phyloP scores from a whole-genome alignment of 208 protist genomes.

The Wallacemonas sp. region DNA sequence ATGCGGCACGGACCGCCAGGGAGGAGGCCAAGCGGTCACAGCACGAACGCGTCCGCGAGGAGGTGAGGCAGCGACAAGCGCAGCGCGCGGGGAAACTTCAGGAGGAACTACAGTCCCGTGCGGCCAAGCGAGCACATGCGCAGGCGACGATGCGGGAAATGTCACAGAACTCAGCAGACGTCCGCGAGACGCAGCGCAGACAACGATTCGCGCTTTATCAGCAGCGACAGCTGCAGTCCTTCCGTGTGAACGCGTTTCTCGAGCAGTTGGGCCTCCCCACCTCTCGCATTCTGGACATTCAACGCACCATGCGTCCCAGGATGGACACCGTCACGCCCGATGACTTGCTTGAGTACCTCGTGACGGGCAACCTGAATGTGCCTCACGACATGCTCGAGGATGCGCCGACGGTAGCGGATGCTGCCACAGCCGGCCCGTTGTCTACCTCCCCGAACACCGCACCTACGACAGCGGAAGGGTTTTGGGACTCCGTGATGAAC shows the following conservation, averaged over 20 bases:
- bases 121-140: constrained; percentile 30
- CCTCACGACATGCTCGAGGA: constrained; percentile 61
- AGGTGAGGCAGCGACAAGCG: constrained; percentile 25
- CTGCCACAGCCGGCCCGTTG: background rate
- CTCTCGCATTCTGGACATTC: constrained; percentile 42
- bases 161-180: constrained; percentile 14
- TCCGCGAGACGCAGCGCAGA: constrained; percentile 25
- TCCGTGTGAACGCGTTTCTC: constrained; percentile 59
- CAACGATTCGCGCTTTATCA: constrained; percentile 30
- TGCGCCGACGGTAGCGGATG: background rate
- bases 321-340: constrained; percentile 58
- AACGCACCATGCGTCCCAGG: constrained; percentile 30
- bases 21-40: constrained; percentile 17
- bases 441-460: background rate
- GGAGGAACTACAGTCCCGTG: constrained; percentile 18
- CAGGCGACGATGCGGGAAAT: constrained; percentile 28
- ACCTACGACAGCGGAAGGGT: constrained; percentile 8
- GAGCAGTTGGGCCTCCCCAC: constrained; percentile 53
- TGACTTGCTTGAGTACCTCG: constrained; percentile 76
- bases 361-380: constrained; percentile 63
- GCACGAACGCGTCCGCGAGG: constrained; percentile 25
- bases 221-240: constrained; percentile 31
- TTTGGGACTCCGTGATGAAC: constrained; percentile 51
- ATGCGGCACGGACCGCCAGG: background rate
- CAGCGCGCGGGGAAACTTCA: constrained; percentile 11